phyloP scores from a whole-genome alignment of 805 yeast species.

The Barnettozyma vustinii region DNA sequence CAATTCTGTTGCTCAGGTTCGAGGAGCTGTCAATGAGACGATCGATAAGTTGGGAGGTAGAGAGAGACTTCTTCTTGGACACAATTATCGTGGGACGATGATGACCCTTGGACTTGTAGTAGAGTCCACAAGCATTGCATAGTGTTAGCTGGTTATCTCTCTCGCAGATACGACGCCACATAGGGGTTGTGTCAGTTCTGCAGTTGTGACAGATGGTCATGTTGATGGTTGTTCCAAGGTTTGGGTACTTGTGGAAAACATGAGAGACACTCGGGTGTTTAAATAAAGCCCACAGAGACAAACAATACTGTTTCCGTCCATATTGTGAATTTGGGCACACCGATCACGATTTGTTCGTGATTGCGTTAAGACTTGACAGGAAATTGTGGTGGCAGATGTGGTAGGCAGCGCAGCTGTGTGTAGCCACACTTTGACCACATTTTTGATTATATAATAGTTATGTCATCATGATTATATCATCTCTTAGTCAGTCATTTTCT shows the following conservation, averaged over 20 bases:
- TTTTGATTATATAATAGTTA: neutral
- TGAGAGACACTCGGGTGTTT: neutral
- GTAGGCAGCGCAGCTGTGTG: neutral
- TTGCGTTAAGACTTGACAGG: slow-evolving; percentile 1
- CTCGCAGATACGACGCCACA: slow-evolving; percentile 74
- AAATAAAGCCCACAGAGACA: neutral
- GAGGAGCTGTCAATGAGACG: slow-evolving; percentile 4
- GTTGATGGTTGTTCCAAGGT: neutral
- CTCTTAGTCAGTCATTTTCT: neutral
- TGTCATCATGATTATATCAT: too few species aligned
- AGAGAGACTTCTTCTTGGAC: slow-evolving; percentile 19
- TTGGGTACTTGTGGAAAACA: neutral
- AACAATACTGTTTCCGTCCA: neutral
- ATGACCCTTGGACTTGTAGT: slow-evolving; percentile 64
- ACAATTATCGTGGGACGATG: slow-evolving; percentile 71
- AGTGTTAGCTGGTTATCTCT: slow-evolving; percentile 60
- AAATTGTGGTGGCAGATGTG: neutral
- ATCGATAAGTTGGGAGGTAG: slow-evolving; percentile 9
- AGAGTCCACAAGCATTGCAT: slow-evolving; percentile 83
- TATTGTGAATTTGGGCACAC: neutral
- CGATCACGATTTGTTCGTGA: slow-evolving; percentile 5
- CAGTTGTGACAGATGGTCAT: slow-evolving; percentile 43
- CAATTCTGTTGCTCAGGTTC: slow-evolving; percentile 1
- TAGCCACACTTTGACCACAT: neutral
- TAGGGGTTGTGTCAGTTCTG: slow-evolving; percentile 74